Evolutionary conservation across 139 green algal species (phyloP).

Genomic region (Chlorella sp.): DNA sequence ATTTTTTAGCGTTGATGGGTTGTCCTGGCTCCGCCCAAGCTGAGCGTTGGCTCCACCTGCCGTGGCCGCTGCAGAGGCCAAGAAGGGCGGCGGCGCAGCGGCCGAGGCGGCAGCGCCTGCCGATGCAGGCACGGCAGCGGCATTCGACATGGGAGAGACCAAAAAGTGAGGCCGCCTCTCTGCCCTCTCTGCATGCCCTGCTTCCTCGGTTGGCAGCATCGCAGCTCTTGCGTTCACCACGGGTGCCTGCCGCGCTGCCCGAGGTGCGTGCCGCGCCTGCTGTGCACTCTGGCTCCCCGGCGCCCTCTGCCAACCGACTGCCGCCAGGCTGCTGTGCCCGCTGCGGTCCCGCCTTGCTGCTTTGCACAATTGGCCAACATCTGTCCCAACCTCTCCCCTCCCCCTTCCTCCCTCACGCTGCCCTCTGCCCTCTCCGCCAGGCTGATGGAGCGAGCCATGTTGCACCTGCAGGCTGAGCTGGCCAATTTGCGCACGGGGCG

Average conservation of each 20-base stretch:
- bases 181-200: background rate
- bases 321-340: background rate
- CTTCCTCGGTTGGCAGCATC: background rate
- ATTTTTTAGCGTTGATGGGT: background rate
- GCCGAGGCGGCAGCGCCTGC: constrained; percentile 5
- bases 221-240: no score
- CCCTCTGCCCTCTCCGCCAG: background rate
- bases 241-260: background rate
- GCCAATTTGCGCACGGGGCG: constrained; percentile 71
- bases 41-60: no score
- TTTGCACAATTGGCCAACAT: background rate
- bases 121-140: background rate
- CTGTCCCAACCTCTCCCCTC: background rate
- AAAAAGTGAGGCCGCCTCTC: constrained; percentile 29
- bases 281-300: background rate
- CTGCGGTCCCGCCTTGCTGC: no score
- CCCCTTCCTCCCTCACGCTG: background rate
- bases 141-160: constrained; percentile 12
- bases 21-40: no score
- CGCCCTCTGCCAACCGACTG: background rate
- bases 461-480: constrained; percentile 69
- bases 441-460: constrained; percentile 63
- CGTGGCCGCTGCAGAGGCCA: background rate
- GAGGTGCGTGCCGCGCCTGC: background rate
- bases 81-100: constrained; percentile 8